Evolutionary conservation across 1,139 yeast genomes (phyloP).

Genomic region (Yamadazyma atmosphaerica): DNA sequence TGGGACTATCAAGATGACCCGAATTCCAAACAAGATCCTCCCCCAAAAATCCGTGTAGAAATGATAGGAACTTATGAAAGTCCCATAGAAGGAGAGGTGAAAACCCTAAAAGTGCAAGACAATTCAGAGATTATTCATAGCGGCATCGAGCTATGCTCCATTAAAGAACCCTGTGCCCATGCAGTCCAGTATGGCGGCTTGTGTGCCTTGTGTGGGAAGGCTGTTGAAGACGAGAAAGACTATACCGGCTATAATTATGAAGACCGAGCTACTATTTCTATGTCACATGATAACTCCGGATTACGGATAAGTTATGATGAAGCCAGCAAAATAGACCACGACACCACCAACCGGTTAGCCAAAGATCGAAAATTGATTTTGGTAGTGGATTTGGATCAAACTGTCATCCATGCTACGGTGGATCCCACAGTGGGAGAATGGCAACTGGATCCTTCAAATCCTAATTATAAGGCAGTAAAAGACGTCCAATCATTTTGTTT

Average conservation of each 20-base stretch:
- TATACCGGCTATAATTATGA: conserved; percentile 72
- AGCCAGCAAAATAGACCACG: conserved; percentile 79
- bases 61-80: conserved; percentile 73
- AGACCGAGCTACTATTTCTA: conserved; percentile 80
- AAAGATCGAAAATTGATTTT: conserved; percentile 71
- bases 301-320: conserved; percentile 81
- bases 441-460: conserved; percentile 84
- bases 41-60: conserved; percentile 53
- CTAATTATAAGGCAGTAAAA: conserved; percentile 80
- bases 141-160: conserved; percentile 50
- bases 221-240: conserved; percentile 80
- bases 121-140: conserved; percentile 62
- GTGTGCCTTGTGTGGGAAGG: conserved; percentile 90
- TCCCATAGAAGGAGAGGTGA: conserved; percentile 75
- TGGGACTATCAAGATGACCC: conserved; percentile 69
- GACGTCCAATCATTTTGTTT: conserved; percentile 78
- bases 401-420: conserved; percentile 96
- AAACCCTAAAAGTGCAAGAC: conserved; percentile 46
- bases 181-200: conserved; percentile 95
- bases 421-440: conserved; percentile 97
- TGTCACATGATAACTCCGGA: conserved; percentile 90
- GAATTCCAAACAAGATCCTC: conserved; percentile 42
- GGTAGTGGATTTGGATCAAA: conserved; percentile 96
- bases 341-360: conserved; percentile 60
- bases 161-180: conserved; percentile 86